Percentiles rank a stretch among this genome's conserved stretches.
Conservation (phyloP, 345 rosid species). For the Corchorus capsularis region DNA sequence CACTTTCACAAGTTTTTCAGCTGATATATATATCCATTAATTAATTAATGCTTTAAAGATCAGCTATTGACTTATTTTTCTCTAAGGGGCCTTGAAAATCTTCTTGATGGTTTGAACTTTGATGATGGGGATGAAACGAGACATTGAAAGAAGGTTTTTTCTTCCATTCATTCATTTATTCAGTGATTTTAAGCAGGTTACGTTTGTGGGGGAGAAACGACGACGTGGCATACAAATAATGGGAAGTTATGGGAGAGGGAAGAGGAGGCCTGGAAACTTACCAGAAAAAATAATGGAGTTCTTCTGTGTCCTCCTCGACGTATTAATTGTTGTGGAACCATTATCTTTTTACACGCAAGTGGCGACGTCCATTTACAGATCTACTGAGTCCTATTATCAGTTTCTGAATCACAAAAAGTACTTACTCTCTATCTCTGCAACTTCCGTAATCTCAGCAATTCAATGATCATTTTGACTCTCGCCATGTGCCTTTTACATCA, state of each 20-base stretch:
- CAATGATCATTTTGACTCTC: no score
- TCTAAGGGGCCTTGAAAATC: neutral
- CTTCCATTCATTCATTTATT: neutral
- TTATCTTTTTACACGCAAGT: neutral
- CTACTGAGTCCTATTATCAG: neutral
- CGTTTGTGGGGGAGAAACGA: neutral
- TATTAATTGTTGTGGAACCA: neutral
- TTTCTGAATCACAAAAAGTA: no score
- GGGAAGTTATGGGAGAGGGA: neutral
- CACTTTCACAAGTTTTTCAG: neutral
- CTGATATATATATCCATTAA: neutral
- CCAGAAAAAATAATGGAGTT: constrained; percentile 11
- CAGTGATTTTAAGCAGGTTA: neutral
- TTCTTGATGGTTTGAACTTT: neutral
- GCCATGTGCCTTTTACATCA: no score
- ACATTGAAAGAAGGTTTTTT: neutral
- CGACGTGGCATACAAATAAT: neutral
- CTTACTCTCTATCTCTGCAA: no score
- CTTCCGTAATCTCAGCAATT: no score
- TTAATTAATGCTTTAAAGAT: neutral
- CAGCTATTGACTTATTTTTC: neutral
- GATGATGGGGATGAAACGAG: constrained; percentile 3
- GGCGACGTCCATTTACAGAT: neutral
- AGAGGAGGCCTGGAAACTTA: neutral
- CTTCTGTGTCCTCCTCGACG: neutral